Evolutionary conservation across 345 rosid genomes (phyloP), one percentile per base, ranked within the genome.

Genomic region (Pugionium dolabratum): DNA sequence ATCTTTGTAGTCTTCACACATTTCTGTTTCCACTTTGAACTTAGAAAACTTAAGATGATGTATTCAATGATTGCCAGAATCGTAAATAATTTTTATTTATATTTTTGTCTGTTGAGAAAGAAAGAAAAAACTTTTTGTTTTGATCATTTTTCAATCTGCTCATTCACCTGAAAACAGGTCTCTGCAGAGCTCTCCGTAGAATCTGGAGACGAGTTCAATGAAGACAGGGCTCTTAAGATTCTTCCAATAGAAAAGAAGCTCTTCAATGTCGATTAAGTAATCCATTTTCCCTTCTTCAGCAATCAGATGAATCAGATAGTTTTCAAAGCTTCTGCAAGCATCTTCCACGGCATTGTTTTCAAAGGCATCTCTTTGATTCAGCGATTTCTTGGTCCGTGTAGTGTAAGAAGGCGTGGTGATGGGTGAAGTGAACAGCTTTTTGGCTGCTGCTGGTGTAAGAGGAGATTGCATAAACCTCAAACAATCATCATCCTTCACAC

Each of bases 201-300:
- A 89, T 69, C 84, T 75, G 47, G 86, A 80, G 35, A 89, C 97
- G 59, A 92, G 65, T 75, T 80, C 87, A 45, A 80, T 45, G 75
- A 87, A 93, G 70, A 84, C 86, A 5, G 96, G 97, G 40, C 79
- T 79, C 64, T 82, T 86, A 6, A 93, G 87, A 78, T 79, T 90
- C 82, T 82, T 93, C 96, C 96, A 87, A 41, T 91, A 86, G 34
- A 76, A 78, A 34, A 90, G 84, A 72, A 93, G 96, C 78, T 93
- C 97, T 64, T 90, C 98, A 1, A 90, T 86, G 57, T 86, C 98
- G 77, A 67, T 81, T 71, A 90, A 71, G 45, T 87, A 96, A 59
- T 75, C 84, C 37, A 85, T 76, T 66, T 78, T 86, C 37, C 98
- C 93, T 67, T 89, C 96, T 62, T 93, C 94, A 43, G 76, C 84